These are phyloP conservation scores for Odonthalia washingtoniensis DNA, from an alignment of 31 red algal species.

Conservation along the genomic window DNA sequence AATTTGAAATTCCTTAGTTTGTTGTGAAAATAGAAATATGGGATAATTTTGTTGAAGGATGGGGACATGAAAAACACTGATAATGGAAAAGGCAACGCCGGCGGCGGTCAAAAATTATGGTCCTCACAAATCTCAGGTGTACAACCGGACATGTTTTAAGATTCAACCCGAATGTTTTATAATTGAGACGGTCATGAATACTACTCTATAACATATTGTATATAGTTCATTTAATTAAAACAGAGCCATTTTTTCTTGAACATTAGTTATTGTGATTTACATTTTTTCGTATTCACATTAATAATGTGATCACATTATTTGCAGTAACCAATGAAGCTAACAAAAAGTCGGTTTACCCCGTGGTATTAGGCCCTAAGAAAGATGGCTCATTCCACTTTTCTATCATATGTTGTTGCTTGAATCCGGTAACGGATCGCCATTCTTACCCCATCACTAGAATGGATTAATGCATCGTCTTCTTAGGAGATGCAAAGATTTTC, in stretches of 20 bases:
- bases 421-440: no score
- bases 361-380: no score
- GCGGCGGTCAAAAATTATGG: background rate
- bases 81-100: background rate
- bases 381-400: no score
- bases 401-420: no score
- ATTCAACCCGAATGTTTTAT: background rate
- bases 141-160: background rate
- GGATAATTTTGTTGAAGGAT: background rate
- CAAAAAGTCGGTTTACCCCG: no score
- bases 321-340: background rate
- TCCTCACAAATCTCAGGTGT: background rate
- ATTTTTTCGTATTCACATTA: background rate
- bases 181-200: no score
- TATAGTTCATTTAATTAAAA: no score
- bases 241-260: background rate
- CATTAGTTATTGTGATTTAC: background rate
- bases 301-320: background rate
- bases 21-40: background rate
- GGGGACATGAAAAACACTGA: background rate
- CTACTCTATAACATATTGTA: no score
- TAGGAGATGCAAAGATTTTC: no score
- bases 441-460: no score
- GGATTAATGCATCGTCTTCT: no score
- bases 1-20: background rate